Evolutionary conservation across 257 asterid genomes (phyloP), one percentile per base, ranked within the genome.

Genomic region (Striga asiatica): DNA sequence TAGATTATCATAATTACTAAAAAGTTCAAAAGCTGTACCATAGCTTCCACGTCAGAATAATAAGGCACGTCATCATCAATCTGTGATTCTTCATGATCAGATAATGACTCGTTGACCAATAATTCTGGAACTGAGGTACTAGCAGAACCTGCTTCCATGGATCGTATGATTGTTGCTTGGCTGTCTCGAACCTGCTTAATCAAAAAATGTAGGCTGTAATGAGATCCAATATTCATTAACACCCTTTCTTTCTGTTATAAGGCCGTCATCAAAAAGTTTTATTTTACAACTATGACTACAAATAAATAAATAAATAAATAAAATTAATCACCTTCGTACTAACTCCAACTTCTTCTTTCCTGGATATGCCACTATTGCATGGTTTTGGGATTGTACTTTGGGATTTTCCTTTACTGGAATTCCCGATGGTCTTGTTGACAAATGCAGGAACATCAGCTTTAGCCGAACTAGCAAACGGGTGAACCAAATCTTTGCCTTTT

Each of bases 11-110:
- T 48, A 53, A 52, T 17, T n/a, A 60, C 17, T 3, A 45, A 66
- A 47, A 67, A 19, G 55, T 35, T 51, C 39, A 21, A 32, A 66
- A 73, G 64, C 27, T 37, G 69, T 84, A 92, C 97, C 99, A 82
- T 77, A 69, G 97, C 94, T 79, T 92, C 99, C 43, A 92, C 64
- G 46, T 92, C 99, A 54, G 99, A 92, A 81, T 74, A 85, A 75
- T 73, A 88, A 45, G 99, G 99, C 66, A 84, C 81, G 8, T 88
- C 97, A 32, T 76, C 88, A 56, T 88, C 99, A 61, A 82, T 71
- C 62, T 58, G 76, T 54, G 82, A 77, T 55, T 82, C 94, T 50
- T 74, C 94, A 31, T 51, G 68, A 67, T 82, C 86, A 9, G 91
- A 92, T 21, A 59, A 58, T 37, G 81, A 75, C 42, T 73, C 75